Conservation (phyloP, 2,329 filamentous ascomycete species). For the Epichloe glyceriae region DNA sequence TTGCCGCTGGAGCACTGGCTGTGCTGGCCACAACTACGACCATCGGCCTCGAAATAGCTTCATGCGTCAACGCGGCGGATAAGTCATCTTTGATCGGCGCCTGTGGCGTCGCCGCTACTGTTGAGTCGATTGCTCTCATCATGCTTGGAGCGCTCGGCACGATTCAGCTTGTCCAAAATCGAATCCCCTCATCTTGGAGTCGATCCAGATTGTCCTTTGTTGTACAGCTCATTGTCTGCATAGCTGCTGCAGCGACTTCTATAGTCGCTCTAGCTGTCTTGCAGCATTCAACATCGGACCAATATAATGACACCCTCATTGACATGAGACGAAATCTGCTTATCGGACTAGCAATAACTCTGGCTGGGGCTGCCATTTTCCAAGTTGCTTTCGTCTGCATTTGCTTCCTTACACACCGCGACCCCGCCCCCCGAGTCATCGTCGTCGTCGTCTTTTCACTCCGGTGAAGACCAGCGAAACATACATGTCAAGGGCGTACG, state of each 20-base stretch:
- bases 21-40: conserved; percentile 9
- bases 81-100: conserved; percentile 6
- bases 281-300: conserved; percentile 13
- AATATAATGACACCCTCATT: not conserved
- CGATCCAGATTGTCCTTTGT: conserved; percentile 15
- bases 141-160: conserved; percentile 21
- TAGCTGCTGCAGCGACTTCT: conserved; percentile 32
- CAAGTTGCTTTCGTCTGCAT: conserved; percentile 37
- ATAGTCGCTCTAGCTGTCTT: conserved; percentile 29
- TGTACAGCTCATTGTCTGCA: conserved; percentile 25
- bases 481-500: conserved; percentile 37
- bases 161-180: conserved; percentile 14
- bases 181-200: conserved; percentile 13
- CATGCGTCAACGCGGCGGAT: conserved; percentile 5
- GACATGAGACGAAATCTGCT: conserved; percentile 22
- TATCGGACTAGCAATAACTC: conserved; percentile 29
- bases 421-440: conserved; percentile 8
- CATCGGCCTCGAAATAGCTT: conserved; percentile 10
- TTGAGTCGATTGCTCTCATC: conserved; percentile 17
- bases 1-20: conserved; percentile 8
- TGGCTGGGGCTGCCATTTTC: conserved; percentile 31
- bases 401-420: conserved; percentile 28
- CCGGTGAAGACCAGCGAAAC: conserved; percentile 13
- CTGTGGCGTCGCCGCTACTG: conserved; percentile 15
- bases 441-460: conserved; percentile 15